Evolutionary conservation across 805 yeast genomes (phyloP), one percentile per base, ranked within the genome.

Genomic region (Metschnikowia cerradonensis): DNA sequence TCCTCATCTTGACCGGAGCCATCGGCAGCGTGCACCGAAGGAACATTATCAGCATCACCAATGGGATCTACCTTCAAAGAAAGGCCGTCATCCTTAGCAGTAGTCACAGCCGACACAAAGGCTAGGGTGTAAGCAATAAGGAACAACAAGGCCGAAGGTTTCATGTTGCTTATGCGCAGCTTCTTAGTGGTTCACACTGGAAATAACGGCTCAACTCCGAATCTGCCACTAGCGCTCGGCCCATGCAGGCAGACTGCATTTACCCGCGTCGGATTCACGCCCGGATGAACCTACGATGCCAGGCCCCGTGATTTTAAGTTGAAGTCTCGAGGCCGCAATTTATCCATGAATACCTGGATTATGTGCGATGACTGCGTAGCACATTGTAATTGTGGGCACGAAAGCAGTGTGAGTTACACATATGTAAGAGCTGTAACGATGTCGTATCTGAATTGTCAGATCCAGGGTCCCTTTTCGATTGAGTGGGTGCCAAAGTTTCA

Each of bases 41-140:
- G 57, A 20, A 43, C 37, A 41, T 54, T 52, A 37, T 54, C 58
- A 6, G 47, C 52, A 15, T 47, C 56, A 7, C 51, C 48, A 26
- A 52, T 35, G 8, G 45, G 41, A 17, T 55, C 52, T 17, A 51
- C 54, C 31, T 33, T 47, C 42, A 54, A 48, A 17, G 52, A 33
- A 13, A 41, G 37, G 30, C 41, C 38, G 6, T 33, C 38, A 3
- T 33, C 45, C n/a, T 42, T 23, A 4, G n/a, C 34, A 6, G 49
- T 5, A 14, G 41, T 22, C 6, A 50, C 48, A 13, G 48, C 44
- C 6, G 42, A 31, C n/a, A 47, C 43, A 15, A 52, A 13, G 10
- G 52, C 55, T n/a, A 47, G 23, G 6, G 52, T 33, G 7, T 45
- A 47, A 4, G 49, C 42, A 42, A 49, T 32, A 23, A 50, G 34